Conservation (phyloP, 2,329 filamentous ascomycete species). For the Pseudocercospora musae region DNA sequence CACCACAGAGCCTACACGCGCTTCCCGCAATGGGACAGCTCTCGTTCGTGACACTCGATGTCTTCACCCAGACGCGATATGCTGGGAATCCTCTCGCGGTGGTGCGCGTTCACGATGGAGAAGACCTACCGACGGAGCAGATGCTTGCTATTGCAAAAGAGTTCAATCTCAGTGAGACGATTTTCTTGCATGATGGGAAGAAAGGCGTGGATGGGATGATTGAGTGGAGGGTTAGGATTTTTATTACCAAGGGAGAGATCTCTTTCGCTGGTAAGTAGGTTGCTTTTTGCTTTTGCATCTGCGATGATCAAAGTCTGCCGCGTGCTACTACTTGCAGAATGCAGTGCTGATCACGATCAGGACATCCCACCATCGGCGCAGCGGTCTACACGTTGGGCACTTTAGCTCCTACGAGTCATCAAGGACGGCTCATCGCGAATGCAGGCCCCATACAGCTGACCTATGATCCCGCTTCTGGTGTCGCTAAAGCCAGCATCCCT, state of each 20-base stretch:
- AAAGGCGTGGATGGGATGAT: slow-evolving; percentile 17
- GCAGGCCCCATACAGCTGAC: slow-evolving; percentile 43
- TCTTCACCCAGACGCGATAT: slow-evolving; percentile 50
- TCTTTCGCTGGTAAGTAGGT: slow-evolving; percentile 47
- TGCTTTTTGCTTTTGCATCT: too few species aligned
- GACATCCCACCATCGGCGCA: slow-evolving; percentile 58
- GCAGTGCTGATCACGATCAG: slow-evolving; percentile 7
- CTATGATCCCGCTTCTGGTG: slow-evolving; percentile 34
- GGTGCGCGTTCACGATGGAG: slow-evolving; percentile 43
- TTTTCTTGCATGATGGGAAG: slow-evolving; percentile 48
- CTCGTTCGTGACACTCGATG: slow-evolving; percentile 40
- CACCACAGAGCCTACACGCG: background rate
- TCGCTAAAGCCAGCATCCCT: slow-evolving; percentile 63
- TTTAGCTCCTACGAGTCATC: slow-evolving; percentile 24
- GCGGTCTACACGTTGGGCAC: slow-evolving; percentile 47
- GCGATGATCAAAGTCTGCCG: too few species aligned
- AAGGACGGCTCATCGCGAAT: slow-evolving; percentile 42
- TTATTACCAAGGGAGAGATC: slow-evolving; percentile 50
- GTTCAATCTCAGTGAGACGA: slow-evolving; percentile 58
- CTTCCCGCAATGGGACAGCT: slow-evolving; percentile 6
- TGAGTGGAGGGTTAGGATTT: slow-evolving; percentile 53
- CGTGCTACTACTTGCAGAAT: background rate
- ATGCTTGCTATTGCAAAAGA: slow-evolving; percentile 55
- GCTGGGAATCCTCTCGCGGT: slow-evolving; percentile 56
- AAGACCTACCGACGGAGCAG: slow-evolving; percentile 44